Conservation (phyloP, 345 rosid genomes). For the Clausena lansium region DNA sequence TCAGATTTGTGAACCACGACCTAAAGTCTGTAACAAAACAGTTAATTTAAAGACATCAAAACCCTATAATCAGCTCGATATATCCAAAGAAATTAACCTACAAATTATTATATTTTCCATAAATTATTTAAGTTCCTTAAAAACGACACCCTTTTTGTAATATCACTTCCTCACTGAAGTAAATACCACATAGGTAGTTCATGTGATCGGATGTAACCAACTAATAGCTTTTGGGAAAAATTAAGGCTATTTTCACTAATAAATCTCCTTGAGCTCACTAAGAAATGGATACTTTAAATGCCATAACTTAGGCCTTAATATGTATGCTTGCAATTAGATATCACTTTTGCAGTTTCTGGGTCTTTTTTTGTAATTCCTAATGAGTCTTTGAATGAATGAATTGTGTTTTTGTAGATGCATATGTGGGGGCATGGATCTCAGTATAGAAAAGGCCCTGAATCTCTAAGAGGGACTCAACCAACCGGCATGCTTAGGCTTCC, state of each 20-base stretch:
- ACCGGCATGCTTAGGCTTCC: constrained; percentile 73
- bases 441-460: constrained; percentile 62
- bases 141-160: neutral
- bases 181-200: neutral
- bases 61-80: neutral
- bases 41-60: constrained; percentile 9
- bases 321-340: constrained; percentile 8
- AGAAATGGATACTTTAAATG: constrained; percentile 1
- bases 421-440: constrained; percentile 75
- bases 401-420: constrained; percentile 39
- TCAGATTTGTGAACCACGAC: neutral
- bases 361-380: neutral
- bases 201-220: neutral
- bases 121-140: neutral
- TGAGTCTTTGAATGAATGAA: neutral
- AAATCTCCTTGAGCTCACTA: neutral
- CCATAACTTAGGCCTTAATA: constrained; percentile 1
- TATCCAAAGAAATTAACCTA: neutral
- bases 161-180: neutral
- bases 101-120: neutral
- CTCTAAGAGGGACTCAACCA: constrained; percentile 65
- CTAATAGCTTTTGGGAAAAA: neutral
- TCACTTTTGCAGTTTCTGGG: neutral
- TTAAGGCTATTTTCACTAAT: neutral
- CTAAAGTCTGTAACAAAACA: constrained; percentile 19